Evolutionary conservation across 352 stramenopile species (phyloP).

Genomic region (Phytophthora pluvialis): DNA sequence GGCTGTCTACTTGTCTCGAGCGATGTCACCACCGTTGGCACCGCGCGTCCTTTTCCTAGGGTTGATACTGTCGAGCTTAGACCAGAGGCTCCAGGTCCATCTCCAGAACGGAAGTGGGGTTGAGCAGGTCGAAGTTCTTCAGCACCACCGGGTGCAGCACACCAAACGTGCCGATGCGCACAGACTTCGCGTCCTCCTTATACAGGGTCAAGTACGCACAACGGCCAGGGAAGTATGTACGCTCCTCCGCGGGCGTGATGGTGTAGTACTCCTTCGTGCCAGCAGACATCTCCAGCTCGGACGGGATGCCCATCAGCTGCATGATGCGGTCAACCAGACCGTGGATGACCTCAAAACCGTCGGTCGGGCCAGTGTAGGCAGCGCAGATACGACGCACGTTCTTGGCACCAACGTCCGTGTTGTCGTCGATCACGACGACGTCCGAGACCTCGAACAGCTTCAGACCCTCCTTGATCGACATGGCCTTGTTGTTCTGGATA

Average conservation of each 20-base stretch:
- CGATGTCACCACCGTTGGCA: slow-evolving; percentile 10
- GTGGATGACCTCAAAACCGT: slow-evolving; percentile 99
- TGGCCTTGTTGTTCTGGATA: slow-evolving; percentile 98
- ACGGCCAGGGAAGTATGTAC: slow-evolving; percentile 96
- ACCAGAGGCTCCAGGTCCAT: slow-evolving; percentile 98
- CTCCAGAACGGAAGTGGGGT: slow-evolving; percentile 97
- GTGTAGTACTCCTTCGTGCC: slow-evolving; percentile 80
- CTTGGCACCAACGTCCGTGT: slow-evolving; percentile 93
- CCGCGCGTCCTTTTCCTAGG: slow-evolving; percentile 14
- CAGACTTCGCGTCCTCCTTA: slow-evolving; percentile 65
- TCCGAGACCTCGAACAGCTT: slow-evolving; percentile 99
- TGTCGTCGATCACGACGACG: slow-evolving; percentile 96
- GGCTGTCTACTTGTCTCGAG: slow-evolving; percentile 29
- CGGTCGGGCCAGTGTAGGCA: slow-evolving; percentile 96
- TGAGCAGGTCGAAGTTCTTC: slow-evolving; percentile 97
- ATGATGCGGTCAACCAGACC: slow-evolving; percentile 99
- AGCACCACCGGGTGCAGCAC: slow-evolving; percentile 99
- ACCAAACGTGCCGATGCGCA: slow-evolving; percentile 95
- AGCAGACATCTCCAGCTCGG: slow-evolving; percentile 67
- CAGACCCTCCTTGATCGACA: slow-evolving; percentile 96
- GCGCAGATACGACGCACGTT: slow-evolving; percentile 97
- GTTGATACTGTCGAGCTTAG: slow-evolving; percentile 54
- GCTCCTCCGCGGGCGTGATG: slow-evolving; percentile 64
- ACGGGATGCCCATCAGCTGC: slow-evolving; percentile 95
- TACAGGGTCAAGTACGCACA: slow-evolving; percentile 95